These are phyloP conservation scores for Chrysoporthe cubensis DNA, from an alignment of 2,329 filamentous ascomycete genomes.

Conservation along the genomic window DNA sequence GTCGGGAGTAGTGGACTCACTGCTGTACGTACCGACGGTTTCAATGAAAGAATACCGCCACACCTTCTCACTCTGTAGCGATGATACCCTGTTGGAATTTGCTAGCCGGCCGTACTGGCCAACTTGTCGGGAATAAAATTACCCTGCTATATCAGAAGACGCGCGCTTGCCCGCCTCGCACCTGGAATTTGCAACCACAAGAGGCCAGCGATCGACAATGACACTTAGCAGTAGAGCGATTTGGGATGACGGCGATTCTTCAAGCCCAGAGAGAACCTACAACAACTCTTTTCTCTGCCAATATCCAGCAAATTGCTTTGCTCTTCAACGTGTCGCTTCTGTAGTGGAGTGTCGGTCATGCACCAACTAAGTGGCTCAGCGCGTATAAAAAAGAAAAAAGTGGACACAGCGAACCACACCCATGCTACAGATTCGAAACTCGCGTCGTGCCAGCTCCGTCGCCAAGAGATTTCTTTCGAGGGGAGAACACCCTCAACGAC, in stretches of 20 bases:
- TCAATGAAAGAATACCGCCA: background rate
- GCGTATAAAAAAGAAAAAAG: slow-evolving; percentile 1
- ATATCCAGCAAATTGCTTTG: background rate
- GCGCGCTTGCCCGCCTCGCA: background rate
- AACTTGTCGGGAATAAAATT: background rate
- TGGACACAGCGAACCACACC: background rate
- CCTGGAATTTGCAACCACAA: too few species aligned
- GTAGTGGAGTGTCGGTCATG: background rate
- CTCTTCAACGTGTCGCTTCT: background rate
- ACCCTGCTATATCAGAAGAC: background rate
- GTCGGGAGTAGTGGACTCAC: background rate
- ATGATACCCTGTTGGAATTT: too few species aligned
- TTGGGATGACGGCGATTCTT: background rate
- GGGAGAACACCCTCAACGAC: background rate
- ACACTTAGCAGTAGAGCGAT: background rate
- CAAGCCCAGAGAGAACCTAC: too few species aligned
- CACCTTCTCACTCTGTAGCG: too few species aligned
- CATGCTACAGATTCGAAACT: slow-evolving; percentile 9
- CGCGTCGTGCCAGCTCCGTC: slow-evolving; percentile 1
- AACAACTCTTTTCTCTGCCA: background rate
- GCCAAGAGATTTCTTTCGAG: background rate
- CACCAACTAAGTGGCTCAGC: background rate
- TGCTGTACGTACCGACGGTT: background rate
- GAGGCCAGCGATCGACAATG: too few species aligned
- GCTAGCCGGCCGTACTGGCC: too few species aligned